Base-by-base conservation (phyloP, 208 protist genomes). In the Leishmania lainsoni region DNA sequence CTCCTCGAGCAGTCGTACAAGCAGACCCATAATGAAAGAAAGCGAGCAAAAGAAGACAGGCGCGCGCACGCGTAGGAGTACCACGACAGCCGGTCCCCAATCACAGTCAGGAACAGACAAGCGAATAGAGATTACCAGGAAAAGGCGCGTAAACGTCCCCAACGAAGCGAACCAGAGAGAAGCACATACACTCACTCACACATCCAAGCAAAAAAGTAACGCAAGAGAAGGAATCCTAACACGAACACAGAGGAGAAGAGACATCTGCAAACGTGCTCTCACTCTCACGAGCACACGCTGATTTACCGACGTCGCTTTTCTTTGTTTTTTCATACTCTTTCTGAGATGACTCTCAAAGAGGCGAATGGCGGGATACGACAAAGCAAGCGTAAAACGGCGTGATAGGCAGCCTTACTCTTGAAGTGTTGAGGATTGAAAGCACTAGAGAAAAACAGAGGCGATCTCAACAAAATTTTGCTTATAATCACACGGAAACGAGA, bases 141-240 rank as follows among this genome's bases (percentile, higher is more conserved):
- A 56, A 75, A 79, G 59, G 80, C 51, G 79, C 78, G 0, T 66
- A 65, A 10, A 69, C 22, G 39, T 26, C 0, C 59, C 42, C 42
- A 45, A 45, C 42, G 42, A 14, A 16, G n/a, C 59, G 26, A 17
- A 65, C 59, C 4, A n/a, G 14, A n/a, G 26, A 4, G n/a, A 39
- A 48, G 58, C 72, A 49, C 29, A 39, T 14, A 45, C 61, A 68
- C 61, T 0, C 61, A 1, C 61, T 20, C 26, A 68, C 61, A 56
- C 52, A 12, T 29, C 61, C 32, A 63, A 63, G 58, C 16, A n/a
- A 63, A 63, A 8, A 63, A 63, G 58, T 29, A 63, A 63, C 58
- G 26, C 58, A 63, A 63, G 26, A 63, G 58, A 63, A 63, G 20
- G 20, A n/a, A 63, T 2, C 9, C 26, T 63, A 45, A 45, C 42